Percentiles rank a stretch among this genome's conserved stretches.
phyloP scores from a whole-genome alignment of 2,329 filamentous ascomycete genomes.

The Tolypocladium nubicola region DNA sequence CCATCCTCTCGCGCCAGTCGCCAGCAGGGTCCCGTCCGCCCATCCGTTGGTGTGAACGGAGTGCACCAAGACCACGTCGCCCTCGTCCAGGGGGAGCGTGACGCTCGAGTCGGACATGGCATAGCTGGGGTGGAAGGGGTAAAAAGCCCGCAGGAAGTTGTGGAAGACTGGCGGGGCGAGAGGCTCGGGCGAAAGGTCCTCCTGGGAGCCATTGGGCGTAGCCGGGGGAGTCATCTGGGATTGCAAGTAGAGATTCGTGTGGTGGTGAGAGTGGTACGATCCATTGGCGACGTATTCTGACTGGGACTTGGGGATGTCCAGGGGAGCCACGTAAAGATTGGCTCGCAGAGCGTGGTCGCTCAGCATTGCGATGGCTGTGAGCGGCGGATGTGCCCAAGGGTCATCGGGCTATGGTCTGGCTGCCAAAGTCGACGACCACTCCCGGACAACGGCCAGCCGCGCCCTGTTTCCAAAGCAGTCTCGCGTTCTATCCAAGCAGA shows the following conservation, averaged over 20 bases:
- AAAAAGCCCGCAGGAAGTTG: constrained; percentile 91
- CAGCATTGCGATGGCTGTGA: constrained; percentile 24
- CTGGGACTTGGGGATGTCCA: constrained; percentile 38
- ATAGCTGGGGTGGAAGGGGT: constrained; percentile 76
- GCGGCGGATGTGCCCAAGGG: constrained; percentile 12
- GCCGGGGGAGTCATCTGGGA: constrained; percentile 67
- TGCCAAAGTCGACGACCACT: constrained; percentile 8
- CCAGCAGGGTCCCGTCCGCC: constrained; percentile 88
- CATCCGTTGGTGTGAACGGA: constrained; percentile 97
- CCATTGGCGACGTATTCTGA: constrained; percentile 16
- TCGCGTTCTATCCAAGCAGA: not conserved
- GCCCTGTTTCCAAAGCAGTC: not conserved
- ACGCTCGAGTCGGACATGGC: constrained; percentile 75
- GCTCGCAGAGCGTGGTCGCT: constrained; percentile 37
- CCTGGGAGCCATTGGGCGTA: constrained; percentile 60
- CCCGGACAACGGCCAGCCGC: constrained; percentile 1
- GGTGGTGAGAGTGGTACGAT: constrained; percentile 16
- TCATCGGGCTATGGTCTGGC: constrained; percentile 15
- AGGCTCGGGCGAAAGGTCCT: constrained; percentile 37
- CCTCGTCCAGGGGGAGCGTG: constrained; percentile 78
- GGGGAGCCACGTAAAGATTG: constrained; percentile 51
- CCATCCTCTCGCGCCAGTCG: constrained; percentile 84
- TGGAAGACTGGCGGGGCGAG: constrained; percentile 61
- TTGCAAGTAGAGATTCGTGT: constrained; percentile 32
- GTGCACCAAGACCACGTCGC: constrained; percentile 87